These are phyloP conservation scores for Austroboletus eburneus DNA, from an alignment of 768 basidiomycete genomes.

Conservation along the genomic window DNA sequence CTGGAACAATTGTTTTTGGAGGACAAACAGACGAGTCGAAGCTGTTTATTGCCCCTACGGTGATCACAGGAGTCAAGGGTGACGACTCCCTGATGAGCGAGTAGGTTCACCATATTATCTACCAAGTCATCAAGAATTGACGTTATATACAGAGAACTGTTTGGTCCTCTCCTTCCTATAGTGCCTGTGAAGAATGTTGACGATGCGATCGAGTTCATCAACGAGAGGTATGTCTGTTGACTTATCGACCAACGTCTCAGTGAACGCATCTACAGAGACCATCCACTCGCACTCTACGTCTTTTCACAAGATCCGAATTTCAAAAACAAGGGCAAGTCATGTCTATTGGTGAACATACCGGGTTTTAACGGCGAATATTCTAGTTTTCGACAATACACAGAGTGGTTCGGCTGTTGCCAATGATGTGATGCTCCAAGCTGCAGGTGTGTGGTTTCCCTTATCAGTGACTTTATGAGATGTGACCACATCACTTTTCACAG, in stretches of 20 bases:
- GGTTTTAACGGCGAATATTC: not conserved
- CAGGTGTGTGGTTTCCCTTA: constrained; percentile 35
- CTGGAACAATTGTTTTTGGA: constrained; percentile 62
- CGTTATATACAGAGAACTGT: constrained; percentile 59
- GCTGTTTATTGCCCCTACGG: constrained; percentile 67
- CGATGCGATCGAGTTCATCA: constrained; percentile 67
- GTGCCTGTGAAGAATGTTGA: constrained; percentile 68
- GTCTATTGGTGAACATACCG: not conserved
- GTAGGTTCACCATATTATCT: constrained; percentile 39
- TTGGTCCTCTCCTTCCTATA: constrained; percentile 78
- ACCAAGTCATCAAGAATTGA: not conserved
- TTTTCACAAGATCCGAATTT: constrained; percentile 59
- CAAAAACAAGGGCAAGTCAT: constrained; percentile 55
- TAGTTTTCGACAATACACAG: constrained; percentile 66
- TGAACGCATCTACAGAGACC: constrained; percentile 42
- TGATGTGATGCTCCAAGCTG: constrained; percentile 61
- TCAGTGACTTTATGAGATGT: not conserved
- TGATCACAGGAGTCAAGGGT: constrained; percentile 56
- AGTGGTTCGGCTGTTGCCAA: constrained; percentile 71
- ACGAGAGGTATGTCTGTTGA: constrained; percentile 41
- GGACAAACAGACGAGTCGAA: constrained; percentile 55
- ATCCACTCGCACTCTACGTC: constrained; percentile 74
- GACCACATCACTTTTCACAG: constrained; percentile 24
- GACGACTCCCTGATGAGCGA: constrained; percentile 77
- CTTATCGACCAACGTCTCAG: not conserved